These are phyloP conservation scores for Cadophora luteo-olivacea DNA, from an alignment of 2,329 filamentous ascomycete genomes.

Conservation along the genomic window DNA sequence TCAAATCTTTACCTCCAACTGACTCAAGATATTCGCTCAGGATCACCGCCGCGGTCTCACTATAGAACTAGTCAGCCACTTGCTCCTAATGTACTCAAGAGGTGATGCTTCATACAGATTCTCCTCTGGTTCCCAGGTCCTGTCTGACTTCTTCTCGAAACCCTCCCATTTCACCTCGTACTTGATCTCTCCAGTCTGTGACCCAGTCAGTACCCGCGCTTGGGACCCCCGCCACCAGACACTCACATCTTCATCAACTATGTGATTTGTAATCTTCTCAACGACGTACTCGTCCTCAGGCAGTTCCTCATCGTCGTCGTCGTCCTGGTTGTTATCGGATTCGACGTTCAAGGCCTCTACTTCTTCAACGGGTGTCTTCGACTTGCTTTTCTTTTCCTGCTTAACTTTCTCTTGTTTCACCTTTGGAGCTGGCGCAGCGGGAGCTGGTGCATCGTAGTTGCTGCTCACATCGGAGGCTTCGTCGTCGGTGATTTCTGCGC, in stretches of 20 bases:
- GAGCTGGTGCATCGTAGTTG: constrained; percentile 33
- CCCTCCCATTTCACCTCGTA: constrained; percentile 85
- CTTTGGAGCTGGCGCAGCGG: not conserved
- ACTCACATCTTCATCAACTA: constrained; percentile 61
- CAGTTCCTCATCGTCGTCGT: constrained; percentile 49
- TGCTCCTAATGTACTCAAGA: constrained; percentile 15
- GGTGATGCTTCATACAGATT: constrained; percentile 60
- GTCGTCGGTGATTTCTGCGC: constrained; percentile 41
- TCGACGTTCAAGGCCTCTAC: constrained; percentile 45
- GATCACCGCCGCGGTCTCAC: constrained; percentile 63
- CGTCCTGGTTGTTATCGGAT: constrained; percentile 46
- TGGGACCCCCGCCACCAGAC: not conserved
- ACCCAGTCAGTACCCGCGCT: constrained; percentile 23
- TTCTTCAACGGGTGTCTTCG: constrained; percentile 37
- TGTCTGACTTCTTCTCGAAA: constrained; percentile 71
- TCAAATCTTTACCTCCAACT: constrained; percentile 67
- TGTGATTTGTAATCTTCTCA: constrained; percentile 74
- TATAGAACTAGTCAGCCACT: constrained; percentile 40
- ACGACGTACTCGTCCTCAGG: constrained; percentile 62
- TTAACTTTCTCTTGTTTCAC: constrained; percentile 37
- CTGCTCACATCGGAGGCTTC: constrained; percentile 46
- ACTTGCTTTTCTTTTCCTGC: constrained; percentile 22
- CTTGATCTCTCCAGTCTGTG: constrained; percentile 52
- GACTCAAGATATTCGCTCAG: constrained; percentile 68
- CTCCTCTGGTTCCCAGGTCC: constrained; percentile 81